Conservation (phyloP, 2,329 filamentous ascomycete genomes). For the Hypoxylon sp. region DNA sequence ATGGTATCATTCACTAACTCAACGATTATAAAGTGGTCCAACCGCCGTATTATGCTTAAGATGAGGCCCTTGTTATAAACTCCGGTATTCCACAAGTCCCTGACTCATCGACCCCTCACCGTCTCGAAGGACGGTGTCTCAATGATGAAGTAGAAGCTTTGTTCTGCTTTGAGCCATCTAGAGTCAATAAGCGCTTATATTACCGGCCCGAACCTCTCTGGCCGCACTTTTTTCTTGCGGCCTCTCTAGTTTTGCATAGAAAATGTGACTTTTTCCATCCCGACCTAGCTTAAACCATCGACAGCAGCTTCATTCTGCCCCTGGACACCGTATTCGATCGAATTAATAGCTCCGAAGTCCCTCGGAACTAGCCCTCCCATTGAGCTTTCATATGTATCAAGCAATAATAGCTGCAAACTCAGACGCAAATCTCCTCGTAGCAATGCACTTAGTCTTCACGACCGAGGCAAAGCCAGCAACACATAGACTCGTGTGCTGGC, state of each 20-base stretch:
- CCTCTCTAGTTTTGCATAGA: slow-evolving; percentile 2
- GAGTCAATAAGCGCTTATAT: neutral
- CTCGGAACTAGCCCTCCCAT: neutral
- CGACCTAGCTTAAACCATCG: neutral
- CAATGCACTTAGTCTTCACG: neutral
- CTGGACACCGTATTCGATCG: neutral
- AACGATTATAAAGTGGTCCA: neutral
- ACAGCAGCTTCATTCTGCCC: neutral
- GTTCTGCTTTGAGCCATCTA: neutral
- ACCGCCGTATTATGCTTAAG: neutral
- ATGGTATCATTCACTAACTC: neutral
- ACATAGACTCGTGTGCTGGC: neutral
- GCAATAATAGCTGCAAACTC: neutral
- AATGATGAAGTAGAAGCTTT: neutral
- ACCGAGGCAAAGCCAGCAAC: neutral
- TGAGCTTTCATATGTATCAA: slow-evolving; percentile 4
- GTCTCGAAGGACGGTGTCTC: neutral
- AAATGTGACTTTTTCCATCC: slow-evolving; percentile 1
- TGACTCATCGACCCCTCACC: neutral
- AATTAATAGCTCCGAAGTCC: neutral
- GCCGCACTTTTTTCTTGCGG: neutral
- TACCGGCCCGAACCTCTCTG: neutral
- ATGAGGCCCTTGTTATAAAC: neutral
- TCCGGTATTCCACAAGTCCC: neutral
- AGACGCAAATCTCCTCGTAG: neutral